Evolutionary conservation across 257 asterid genomes (phyloP), one percentile per base, ranked within the genome.

Genomic region (Cynanchum wilfordii): DNA sequence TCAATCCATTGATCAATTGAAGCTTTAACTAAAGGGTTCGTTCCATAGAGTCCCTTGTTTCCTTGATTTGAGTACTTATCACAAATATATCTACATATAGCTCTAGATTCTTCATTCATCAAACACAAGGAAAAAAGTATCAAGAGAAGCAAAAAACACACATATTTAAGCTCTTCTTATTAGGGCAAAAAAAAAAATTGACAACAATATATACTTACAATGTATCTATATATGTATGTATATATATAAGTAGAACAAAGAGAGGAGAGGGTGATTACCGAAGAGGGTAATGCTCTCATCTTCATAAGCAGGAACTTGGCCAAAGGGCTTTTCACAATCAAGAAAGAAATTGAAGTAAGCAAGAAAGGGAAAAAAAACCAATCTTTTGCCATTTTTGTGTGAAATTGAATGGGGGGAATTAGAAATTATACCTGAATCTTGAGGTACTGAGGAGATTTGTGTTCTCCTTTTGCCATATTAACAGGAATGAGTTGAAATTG

Each of bases 291-390:
- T 82, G 79, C 78, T 83, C 17, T 87, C 96, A 75, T 90, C 98
- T 74, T 92, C 84, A 78, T 79, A 90, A n/a, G 90, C 96, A 1
- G 96, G 97, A 33, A 92, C 97, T 90, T 90, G 96, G 56, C 96
- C 97, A 76, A 92, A 92, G 56, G 98, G 96, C 96, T 90, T 90
- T 60, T 40, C n/a, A 66, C 8, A 70, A 50, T 2, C 27, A 69
- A 60, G 36, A 40, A 40, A 7, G 1, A 60, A 36, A 20, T 42
- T 1, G 1, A 29, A 33, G 24, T 70, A 10, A 51, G n/a, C n/a
- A n/a, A n/a, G n/a, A n/a, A n/a, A n/a, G n/a, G 59, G 59, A 24
- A 29, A 29, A 24, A 68, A n/a, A 68, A 13, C 20, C 33, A 24
- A 3, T 20, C 8, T 66, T 36, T 44, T 20, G 9, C 49, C 57